Conservation (phyloP, 1,284 basidiomycete species). For the Porodaedalea pini region DNA sequence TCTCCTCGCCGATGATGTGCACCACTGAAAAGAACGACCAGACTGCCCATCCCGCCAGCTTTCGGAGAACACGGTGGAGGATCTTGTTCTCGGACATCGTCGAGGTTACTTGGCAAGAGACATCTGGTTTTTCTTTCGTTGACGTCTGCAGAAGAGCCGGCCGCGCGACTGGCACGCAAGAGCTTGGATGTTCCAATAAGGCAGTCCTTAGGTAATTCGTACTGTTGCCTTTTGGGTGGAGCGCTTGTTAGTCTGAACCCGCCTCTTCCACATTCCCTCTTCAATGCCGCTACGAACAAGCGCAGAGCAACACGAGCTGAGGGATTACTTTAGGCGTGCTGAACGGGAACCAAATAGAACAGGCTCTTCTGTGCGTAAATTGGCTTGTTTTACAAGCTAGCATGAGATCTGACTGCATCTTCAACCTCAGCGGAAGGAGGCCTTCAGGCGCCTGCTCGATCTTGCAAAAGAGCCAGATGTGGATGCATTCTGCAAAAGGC, state of each 20-base stretch:
- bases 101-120: neutral
- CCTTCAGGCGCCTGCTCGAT: conserved; percentile 36
- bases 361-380: conserved; percentile 26
- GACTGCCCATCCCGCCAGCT: conserved; percentile 69
- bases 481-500: conserved; percentile 42
- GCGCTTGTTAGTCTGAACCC: too few species aligned
- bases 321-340: conserved; percentile 31
- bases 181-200: too few species aligned
- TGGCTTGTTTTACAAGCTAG: neutral
- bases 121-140: neutral
- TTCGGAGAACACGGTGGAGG: conserved; percentile 62
- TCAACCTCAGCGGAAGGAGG: conserved; percentile 32
- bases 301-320: conserved; percentile 27
- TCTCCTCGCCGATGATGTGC: conserved; percentile 78
- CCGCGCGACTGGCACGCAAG: too few species aligned
- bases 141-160: too few species aligned
- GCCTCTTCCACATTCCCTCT: too few species aligned
- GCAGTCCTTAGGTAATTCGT: too few species aligned
- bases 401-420: neutral
- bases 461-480: conserved; percentile 33
- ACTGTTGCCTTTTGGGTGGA: too few species aligned
- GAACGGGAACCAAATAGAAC: conserved; percentile 30
- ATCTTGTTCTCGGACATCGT: conserved; percentile 38
- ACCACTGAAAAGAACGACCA: conserved; percentile 86
- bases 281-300: neutral